Conservation (phyloP, 148 eudicot genomes). For the Nepenthes mirabilis region DNA sequence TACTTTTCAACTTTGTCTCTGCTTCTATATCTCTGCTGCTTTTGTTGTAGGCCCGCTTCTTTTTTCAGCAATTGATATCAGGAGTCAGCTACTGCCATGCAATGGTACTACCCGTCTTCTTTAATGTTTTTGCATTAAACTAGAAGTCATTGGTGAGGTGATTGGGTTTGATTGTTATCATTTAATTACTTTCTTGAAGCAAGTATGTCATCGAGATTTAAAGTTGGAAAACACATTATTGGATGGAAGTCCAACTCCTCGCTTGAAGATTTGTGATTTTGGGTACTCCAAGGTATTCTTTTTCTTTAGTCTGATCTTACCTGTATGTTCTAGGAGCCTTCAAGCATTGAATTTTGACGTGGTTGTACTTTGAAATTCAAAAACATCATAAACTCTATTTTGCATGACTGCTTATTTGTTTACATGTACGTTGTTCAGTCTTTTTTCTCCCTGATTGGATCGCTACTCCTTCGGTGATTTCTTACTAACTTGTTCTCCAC, state of each 20-base stretch:
- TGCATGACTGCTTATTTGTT: background rate
- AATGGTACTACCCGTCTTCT: slow-evolving; percentile 39
- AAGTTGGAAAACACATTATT: slow-evolving; percentile 80
- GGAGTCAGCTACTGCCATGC: slow-evolving; percentile 95
- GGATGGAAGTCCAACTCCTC: slow-evolving; percentile 90
- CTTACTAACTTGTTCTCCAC: too few species aligned
- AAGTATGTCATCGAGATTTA: slow-evolving; percentile 89
- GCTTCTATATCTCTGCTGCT: background rate
- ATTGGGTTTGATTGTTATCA: slow-evolving; percentile 4
- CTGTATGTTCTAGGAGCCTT: background rate
- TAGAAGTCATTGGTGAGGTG: background rate
- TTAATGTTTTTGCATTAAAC: too few species aligned
- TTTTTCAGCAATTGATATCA: slow-evolving; percentile 86
- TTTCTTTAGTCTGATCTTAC: background rate
- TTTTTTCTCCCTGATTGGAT: too few species aligned
- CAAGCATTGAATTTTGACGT: background rate
- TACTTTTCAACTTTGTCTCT: background rate
- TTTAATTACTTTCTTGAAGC: slow-evolving; percentile 36
- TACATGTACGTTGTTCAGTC: too few species aligned
- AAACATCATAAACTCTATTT: background rate
- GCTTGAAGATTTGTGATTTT: slow-evolving; percentile 91
- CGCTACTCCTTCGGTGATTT: too few species aligned
- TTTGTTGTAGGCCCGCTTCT: slow-evolving; percentile 67
- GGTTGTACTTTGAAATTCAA: background rate
- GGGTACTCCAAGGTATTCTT: slow-evolving; percentile 77